phyloP scores from a whole-genome alignment of 306 rosid species.

The Potentilla sterilis region DNA sequence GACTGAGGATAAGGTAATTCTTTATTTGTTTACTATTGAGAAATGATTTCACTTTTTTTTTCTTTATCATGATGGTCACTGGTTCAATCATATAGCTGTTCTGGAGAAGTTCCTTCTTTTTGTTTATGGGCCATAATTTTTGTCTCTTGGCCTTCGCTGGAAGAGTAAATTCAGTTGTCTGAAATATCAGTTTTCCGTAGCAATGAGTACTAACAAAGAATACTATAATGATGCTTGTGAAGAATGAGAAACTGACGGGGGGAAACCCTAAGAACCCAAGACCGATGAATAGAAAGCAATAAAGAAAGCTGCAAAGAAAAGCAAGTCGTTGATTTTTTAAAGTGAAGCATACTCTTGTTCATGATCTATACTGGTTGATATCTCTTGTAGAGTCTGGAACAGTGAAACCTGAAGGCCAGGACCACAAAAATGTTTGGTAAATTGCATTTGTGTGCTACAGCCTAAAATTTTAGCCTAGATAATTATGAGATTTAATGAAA shows the following conservation, averaged over 20 bases:
- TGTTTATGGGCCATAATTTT: neutral
- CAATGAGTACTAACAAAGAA: neutral
- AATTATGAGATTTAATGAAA: neutral
- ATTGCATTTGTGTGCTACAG: too few relatives aligned
- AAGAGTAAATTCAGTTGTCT: neutral
- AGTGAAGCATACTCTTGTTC: neutral
- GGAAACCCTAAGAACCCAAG: neutral
- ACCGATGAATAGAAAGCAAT: neutral
- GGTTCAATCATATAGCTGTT: neutral
- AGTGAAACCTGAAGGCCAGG: too few relatives aligned
- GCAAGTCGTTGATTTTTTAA: neutral
- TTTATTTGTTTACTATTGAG: neutral
- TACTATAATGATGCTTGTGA: neutral
- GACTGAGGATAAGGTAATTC: slow-evolving; percentile 53
- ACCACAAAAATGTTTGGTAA: neutral
- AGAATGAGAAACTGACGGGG: neutral
- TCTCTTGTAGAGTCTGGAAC: too few relatives aligned
- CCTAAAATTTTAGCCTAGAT: too few relatives aligned
- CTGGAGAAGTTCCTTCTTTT: neutral
- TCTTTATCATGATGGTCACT: neutral
- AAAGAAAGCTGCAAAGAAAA: neutral
- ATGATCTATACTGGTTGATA: too few relatives aligned
- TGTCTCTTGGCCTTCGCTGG: neutral
- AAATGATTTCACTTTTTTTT: neutral
- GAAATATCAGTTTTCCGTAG: neutral